Conservation (phyloP, 352 stramenopile species). For the Phytopythium litorale region DNA sequence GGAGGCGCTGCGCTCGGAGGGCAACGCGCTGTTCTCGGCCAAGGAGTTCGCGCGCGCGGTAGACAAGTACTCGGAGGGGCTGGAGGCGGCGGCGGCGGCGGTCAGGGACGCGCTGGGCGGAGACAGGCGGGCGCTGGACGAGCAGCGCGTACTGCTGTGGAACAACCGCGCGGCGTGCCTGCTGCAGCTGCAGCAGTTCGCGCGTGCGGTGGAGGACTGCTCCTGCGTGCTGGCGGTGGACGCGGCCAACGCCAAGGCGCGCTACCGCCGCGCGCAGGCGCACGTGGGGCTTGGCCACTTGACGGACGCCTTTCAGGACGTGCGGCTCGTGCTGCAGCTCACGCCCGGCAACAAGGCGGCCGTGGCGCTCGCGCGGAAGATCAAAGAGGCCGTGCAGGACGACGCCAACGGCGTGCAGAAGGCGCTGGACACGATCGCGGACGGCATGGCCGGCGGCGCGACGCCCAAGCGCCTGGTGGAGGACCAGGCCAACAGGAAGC, state of each 20-base stretch:
- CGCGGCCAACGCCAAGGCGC: conserved; percentile 66
- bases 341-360: conserved; percentile 75
- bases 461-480: conserved; percentile 4
- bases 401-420: conserved; percentile 81
- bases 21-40: conserved; percentile 72
- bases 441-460: conserved; percentile 13
- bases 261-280: conserved; percentile 74
- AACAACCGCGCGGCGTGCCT: conserved; percentile 76
- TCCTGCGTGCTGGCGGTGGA: conserved; percentile 41
- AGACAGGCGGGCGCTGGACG: conserved; percentile 14
- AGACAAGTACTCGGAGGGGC: conserved; percentile 62
- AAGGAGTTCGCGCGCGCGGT: conserved; percentile 61
- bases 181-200: conserved; percentile 65
- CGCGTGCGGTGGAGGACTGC: conserved; percentile 49
- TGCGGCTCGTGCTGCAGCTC: conserved; percentile 67
- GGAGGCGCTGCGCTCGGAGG: conserved; percentile 58
- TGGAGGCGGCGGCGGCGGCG: conserved; percentile 13
- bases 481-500: conserved; percentile 23
- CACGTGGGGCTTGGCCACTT: conserved; percentile 62
- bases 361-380: conserved; percentile 59
- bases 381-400: conserved; percentile 68
- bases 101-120: not conserved
- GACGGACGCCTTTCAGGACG: conserved; percentile 64
- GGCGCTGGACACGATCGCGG: conserved; percentile 52
- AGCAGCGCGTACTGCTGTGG: conserved; percentile 60